Conservation (phyloP, 768 basidiomycete species). For the Russula lepida region DNA sequence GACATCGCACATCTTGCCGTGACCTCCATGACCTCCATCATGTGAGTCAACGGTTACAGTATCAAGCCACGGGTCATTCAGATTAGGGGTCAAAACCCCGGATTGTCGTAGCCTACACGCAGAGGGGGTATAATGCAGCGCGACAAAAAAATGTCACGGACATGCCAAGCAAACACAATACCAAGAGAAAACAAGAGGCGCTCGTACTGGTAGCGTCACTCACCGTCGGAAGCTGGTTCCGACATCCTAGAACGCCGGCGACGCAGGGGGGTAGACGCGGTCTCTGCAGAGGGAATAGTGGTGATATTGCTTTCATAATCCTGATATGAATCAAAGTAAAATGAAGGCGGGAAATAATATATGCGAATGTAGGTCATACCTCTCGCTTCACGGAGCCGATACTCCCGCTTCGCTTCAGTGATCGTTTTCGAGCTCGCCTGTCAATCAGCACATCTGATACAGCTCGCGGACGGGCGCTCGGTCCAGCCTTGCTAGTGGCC, state of each 20-base stretch:
- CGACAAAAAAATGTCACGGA: slow-evolving; percentile 28
- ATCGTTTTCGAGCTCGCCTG: slow-evolving; percentile 14
- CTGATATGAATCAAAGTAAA: background rate
- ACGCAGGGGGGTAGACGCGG: slow-evolving; percentile 6
- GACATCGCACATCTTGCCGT: background rate
- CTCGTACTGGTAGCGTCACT: background rate
- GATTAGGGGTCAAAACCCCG: background rate
- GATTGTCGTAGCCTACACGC: background rate
- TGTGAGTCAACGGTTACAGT: background rate
- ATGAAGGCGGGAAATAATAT: background rate
- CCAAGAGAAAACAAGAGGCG: background rate
- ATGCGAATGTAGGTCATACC: background rate
- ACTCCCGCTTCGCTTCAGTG: slow-evolving; percentile 18
- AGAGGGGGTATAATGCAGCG: slow-evolving; percentile 28
- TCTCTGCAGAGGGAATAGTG: slow-evolving; percentile 8
- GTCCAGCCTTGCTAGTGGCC: background rate
- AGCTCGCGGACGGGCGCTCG: background rate
- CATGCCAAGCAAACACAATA: background rate
- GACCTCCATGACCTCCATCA: background rate
- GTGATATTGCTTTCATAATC: slow-evolving; percentile 7
- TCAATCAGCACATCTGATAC: slow-evolving; percentile 3
- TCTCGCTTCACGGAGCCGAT: slow-evolving; percentile 6
- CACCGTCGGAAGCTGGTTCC: slow-evolving; percentile 12
- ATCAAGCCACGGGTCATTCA: no score
- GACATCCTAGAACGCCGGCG: slow-evolving; percentile 15